Evolutionary conservation across 73 alveolate species (phyloP).

Genomic region (Tetrahymena elliotti): DNA sequence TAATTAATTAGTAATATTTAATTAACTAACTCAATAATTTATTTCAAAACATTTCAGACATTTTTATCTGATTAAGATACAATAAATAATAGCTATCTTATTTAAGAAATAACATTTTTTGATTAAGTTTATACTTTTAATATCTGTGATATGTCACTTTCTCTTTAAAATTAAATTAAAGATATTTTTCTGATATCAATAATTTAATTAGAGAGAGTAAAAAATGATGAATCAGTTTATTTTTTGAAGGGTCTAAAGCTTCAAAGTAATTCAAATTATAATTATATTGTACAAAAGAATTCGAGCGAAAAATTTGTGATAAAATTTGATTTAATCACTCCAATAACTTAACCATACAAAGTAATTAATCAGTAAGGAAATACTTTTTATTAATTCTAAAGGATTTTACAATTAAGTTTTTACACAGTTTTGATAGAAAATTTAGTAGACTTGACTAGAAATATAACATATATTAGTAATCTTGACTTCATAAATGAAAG

Average conservation of each 20-base stretch:
- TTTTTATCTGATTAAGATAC: not conserved
- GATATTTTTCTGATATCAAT: not conserved
- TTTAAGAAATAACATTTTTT: not conserved
- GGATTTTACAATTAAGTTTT: no score
- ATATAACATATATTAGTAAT: not conserved
- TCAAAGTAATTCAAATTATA: not conserved
- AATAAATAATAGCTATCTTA: no score
- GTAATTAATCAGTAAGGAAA: not conserved
- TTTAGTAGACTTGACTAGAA: not conserved
- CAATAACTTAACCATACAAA: not conserved
- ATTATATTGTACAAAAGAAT: not conserved
- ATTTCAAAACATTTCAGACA: not conserved
- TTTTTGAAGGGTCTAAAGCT: not conserved
- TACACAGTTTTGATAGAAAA: not conserved
- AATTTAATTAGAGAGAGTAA: not conserved
- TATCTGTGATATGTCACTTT: not conserved
- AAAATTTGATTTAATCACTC: not conserved
- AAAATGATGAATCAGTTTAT: not conserved
- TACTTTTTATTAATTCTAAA: no score
- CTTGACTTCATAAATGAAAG: not conserved
- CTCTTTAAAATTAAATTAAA: not conserved
- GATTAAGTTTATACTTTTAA: not conserved
- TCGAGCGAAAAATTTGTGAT: not conserved
- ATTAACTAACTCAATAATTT: not conserved
- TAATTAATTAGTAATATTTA: no score